Evolutionary conservation across 2,329 filamentous ascomycete species (phyloP), one percentile per base, ranked within the genome.

Genomic region (Fusarium kyushuense): DNA sequence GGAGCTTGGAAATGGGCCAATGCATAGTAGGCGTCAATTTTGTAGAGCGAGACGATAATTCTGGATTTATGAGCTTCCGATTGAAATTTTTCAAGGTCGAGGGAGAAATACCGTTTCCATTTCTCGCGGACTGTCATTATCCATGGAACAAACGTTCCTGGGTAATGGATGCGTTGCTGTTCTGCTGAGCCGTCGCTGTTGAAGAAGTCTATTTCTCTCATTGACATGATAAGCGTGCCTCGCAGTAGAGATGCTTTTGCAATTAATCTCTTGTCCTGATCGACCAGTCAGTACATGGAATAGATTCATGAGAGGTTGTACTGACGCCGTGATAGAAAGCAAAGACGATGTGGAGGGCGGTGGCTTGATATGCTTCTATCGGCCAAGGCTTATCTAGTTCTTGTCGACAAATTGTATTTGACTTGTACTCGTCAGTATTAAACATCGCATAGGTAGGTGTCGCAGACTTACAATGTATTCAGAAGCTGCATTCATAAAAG

Each of bases 261-360:
- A 1, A 81, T 70, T 3, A 76, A 52, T 12, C 60, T 70, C 13
- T 79, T 74, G 5, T 72, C 74, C 79, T 81, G 6, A 3, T 17
- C 3, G 5, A 19, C 4, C 12, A 56, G 55, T 69, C n/a, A 73
- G 59, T 16, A 4, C 1, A 5, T 3, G 13, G 16, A 6, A 2
- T 1, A 17, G 0, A 13, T 10, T 5, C 4, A 8, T 5, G 5
- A 14, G 21, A 3, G 52, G 10, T 2, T 56, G 58, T 36, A 45
- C 76, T 12, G 54, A 79, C 78, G 6, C 78, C 78, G 2, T 72
- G 73, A 23, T 80, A 76, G 12, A 82, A 75, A 1, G 76, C 78
- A 54, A 82, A 82, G 2, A 81, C 72, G 2, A 82, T 76, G 29
- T 80, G 79, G 4, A 82, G 54, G 6, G 81, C 61, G 5, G 78